Conservation (phyloP, 2,329 filamentous ascomycete species). For the Epicoccum nigrum region DNA sequence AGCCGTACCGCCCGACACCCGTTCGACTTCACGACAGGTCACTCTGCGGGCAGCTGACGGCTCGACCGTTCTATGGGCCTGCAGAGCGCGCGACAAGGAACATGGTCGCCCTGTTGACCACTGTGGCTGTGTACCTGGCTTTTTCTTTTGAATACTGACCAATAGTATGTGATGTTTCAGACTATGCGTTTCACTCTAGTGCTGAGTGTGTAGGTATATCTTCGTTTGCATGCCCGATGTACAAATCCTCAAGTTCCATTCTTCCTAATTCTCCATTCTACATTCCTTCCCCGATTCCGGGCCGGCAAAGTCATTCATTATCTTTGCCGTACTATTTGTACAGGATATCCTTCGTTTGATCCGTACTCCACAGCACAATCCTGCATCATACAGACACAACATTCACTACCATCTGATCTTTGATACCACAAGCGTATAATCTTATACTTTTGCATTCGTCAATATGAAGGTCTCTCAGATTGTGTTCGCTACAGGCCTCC, state of each 20-base stretch:
- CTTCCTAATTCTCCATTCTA: slow-evolving; percentile 13
- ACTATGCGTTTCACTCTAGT: slow-evolving; percentile 20
- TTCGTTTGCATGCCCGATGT: slow-evolving; percentile 27
- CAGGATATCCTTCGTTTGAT: slow-evolving; percentile 30
- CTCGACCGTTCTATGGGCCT: slow-evolving; percentile 19
- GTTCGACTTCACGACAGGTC: slow-evolving; percentile 25
- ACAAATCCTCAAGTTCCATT: slow-evolving; percentile 17
- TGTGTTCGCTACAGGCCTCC: slow-evolving; percentile 55
- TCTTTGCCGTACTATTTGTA: slow-evolving; percentile 42
- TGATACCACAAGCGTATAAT: slow-evolving; percentile 14
- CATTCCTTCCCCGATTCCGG: slow-evolving; percentile 19
- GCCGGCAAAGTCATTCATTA: slow-evolving; percentile 48
- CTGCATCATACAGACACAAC: slow-evolving; percentile 32
- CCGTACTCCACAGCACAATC: slow-evolving; percentile 23
- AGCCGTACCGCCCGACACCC: slow-evolving; percentile 19
- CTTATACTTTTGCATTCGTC: slow-evolving; percentile 9
- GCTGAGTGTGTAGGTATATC: slow-evolving; percentile 33
- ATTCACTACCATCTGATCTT: slow-evolving; percentile 18
- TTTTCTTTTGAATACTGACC: slow-evolving; percentile 18
- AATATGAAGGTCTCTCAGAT: slow-evolving; percentile 53
- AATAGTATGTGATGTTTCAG: slow-evolving; percentile 32
- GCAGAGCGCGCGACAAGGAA: slow-evolving; percentile 40
- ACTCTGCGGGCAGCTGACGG: slow-evolving; percentile 10
- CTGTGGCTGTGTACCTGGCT: slow-evolving; percentile 38
- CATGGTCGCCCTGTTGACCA: slow-evolving; percentile 25